Evolutionary conservation across 2,329 filamentous ascomycete genomes (phyloP), one percentile per base, ranked within the genome.

Genomic region (Bipolaris victoriae): DNA sequence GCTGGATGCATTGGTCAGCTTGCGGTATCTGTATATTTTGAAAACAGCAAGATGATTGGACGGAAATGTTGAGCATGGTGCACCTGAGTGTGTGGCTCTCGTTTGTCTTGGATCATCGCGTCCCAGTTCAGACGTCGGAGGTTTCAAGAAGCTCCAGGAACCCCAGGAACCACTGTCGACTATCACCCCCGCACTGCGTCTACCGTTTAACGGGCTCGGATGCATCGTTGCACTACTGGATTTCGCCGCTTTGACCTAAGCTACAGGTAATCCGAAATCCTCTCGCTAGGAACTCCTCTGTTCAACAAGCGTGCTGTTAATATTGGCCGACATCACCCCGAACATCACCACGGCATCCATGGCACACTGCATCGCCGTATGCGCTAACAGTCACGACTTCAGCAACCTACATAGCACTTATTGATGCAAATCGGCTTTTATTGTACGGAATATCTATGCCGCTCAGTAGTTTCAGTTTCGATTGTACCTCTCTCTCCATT

Each of bases 391-490:
- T 52, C 54, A 46, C 55, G 43, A 48, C 39, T 44, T 36, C 40
- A 24, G 26, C 51, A 57, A 50, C 52, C 52, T 50, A 48, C 26
- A 29, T 29, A 29, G 26, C 26, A 29, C 55, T 40, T 57, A 43
- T 64, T 45, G 55, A 63, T 52, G 53, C 55, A 48, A 55, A 48
- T 51, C 45, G 44, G 47, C 47, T 50, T 53, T 52, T 20, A 50
- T 44, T 44, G 49, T 24, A 55, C 51, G 46, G 56, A 48, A 57
- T 37, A 61, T 51, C 61, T 62, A 61, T 65, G 61, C 52, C 52
- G 31, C 49, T 49, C 24, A 35, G 49, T 55, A 49, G 65, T 71
- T 71, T 70, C 66, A 68, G 58, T 62, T 55, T 55, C 60, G 51
- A 57, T 53, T 52, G 47, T 49, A 53, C 44, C 49, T 55, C 52